phyloP scores from a whole-genome alignment of 306 rosid species.

The Hippophae tibetana region DNA sequence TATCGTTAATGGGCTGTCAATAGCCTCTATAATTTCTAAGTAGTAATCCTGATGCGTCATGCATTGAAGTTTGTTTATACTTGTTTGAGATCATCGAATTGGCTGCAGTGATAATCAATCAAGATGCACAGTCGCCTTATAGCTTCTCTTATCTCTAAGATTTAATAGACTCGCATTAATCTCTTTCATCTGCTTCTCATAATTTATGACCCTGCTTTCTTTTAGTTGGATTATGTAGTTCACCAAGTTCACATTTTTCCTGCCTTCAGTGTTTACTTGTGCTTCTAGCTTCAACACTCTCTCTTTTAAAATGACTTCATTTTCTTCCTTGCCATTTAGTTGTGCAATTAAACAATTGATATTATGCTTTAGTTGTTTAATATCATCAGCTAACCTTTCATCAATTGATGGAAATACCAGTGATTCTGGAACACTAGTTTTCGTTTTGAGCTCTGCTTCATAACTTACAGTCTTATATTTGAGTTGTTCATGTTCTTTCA shows the following conservation, averaged over 20 bases:
- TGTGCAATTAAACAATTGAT: constrained; percentile 17
- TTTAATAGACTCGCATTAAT: constrained; percentile 43
- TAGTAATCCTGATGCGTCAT: too few relatives aligned
- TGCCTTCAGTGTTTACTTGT: constrained; percentile 42
- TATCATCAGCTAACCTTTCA: constrained; percentile 23
- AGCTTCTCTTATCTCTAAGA: constrained; percentile 60
- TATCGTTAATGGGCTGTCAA: too few relatives aligned
- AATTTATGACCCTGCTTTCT: constrained; percentile 34
- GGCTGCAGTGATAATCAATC: constrained; percentile 55
- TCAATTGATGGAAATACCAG: constrained; percentile 35
- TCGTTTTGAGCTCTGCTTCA: constrained; percentile 24
- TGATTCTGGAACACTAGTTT: constrained; percentile 7
- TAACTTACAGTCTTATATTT: constrained; percentile 26
- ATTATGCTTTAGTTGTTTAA: constrained; percentile 20
- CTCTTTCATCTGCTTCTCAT: constrained; percentile 42
- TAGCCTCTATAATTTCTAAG: too few relatives aligned
- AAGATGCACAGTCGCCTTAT: constrained; percentile 64
- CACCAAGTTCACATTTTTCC: constrained; percentile 46
- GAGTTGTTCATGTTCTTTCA: constrained; percentile 33
- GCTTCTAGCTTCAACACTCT: constrained; percentile 55
- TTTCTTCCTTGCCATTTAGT: constrained; percentile 41
- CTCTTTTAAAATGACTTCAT: constrained; percentile 35
- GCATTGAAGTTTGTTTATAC: too few relatives aligned
- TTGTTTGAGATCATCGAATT: constrained; percentile 36
- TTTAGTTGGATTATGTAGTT: constrained; percentile 40